Base-by-base conservation (phyloP, 148 eudicot species). In the Amaranthus hypochondriacus region DNA sequence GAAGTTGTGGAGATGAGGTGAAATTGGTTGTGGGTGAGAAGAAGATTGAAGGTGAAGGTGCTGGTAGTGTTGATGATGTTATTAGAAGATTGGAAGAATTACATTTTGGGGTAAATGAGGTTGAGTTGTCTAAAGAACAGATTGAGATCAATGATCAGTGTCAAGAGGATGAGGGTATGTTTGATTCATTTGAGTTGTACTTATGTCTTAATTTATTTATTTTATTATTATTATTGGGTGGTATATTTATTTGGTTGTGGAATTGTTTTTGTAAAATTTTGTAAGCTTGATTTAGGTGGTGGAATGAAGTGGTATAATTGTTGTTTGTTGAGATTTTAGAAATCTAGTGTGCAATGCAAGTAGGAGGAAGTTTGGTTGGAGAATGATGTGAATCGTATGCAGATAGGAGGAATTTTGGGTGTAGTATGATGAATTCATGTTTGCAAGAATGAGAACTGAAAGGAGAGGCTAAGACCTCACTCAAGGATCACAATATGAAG, bases 151-250 rank as follows among this genome's bases (percentile, higher is more conserved):
- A 94, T 83, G 91, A 92, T 76, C 98, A 94, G 71, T 78, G 84
- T 83, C 97, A 94, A 79, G 88, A 89, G 73, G 97, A 94, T 79
- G 97, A 94, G 98, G 98, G 98, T 94, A 88, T 74, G 60, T 52
- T 61, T 52, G 46, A 39, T 7, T 52, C 9, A 13, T 42, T 18
- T 2, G 52, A 18, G 18, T 66, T 13, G 6, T 39, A 55, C 44
- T 62, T 44, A 4, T 10, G 39, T 56, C 21, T 46, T 10, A 52
- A 9, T 70, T 42, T 59, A 13, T 3, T 66, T 58, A 28, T 28
- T 11, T 57, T 47, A 48, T 50, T 14, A 47, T 42, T 58, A 6
- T n/a, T 4, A 6, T 46, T 51, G 49, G 49, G 5, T 15, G 9
- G 12, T 44, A 21, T 7, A 15, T 61, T 10, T 65, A 44, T 74